Conservation (phyloP, 2,329 filamentous ascomycete genomes). For the Elsinoe perseae region DNA sequence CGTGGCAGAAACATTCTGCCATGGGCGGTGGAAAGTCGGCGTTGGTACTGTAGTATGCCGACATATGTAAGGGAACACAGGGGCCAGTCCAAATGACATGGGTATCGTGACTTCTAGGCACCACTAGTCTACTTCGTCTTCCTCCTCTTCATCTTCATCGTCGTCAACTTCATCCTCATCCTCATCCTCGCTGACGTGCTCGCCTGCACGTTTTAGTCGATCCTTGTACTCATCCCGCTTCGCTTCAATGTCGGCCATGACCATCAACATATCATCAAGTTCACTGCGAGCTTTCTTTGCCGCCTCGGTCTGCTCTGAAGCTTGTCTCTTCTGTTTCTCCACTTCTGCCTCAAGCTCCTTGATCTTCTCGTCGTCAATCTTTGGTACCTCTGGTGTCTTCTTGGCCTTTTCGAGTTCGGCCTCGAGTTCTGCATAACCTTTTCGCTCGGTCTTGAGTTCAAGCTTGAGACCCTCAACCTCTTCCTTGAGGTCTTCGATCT, state of each 20-base stretch:
- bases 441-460: conserved; percentile 19
- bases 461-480: conserved; percentile 22
- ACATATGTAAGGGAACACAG: not conserved
- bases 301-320: conserved; percentile 36
- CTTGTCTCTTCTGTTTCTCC: conserved; percentile 23
- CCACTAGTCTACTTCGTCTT: conserved; percentile 20
- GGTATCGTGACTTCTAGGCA: not conserved
- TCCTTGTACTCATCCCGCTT: conserved; percentile 29
- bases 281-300: conserved; percentile 34
- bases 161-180: conserved; percentile 25
- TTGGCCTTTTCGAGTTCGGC: conserved; percentile 14
- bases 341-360: conserved; percentile 16
- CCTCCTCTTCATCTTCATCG: conserved; percentile 24
- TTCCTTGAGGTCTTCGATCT: conserved; percentile 38
- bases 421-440: conserved; percentile 19
- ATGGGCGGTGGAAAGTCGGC: not conserved
- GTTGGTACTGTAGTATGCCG: not conserved
- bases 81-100: not conserved
- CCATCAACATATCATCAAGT: conserved; percentile 42
- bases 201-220: conserved; percentile 25
- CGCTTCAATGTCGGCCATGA: conserved; percentile 41
- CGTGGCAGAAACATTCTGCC: conserved; percentile 12
- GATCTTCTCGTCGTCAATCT: conserved; percentile 19
- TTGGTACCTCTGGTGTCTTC: conserved; percentile 15
- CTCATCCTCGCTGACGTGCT: conserved; percentile 28